Percentiles rank a stretch among this genome's conserved stretches.
Evolutionary conservation across 2,329 filamentous ascomycete genomes (phyloP).

Genomic region (Escovopsis sp.): DNA sequence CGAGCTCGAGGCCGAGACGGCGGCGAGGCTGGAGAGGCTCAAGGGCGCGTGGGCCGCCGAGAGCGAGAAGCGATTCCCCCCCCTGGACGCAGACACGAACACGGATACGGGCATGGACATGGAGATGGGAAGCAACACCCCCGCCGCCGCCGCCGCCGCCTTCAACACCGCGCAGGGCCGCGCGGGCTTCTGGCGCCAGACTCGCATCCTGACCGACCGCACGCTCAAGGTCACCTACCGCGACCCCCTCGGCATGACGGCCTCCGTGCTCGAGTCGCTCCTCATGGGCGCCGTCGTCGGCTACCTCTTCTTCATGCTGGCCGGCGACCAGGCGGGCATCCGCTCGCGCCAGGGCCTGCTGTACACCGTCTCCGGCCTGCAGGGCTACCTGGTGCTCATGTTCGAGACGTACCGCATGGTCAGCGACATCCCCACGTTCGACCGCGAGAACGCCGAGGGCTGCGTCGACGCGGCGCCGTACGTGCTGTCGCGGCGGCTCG

Average conservation of each 20-base stretch:
- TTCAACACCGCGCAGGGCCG: too few species aligned
- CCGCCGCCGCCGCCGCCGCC: too few species aligned
- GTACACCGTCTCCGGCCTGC: constrained; percentile 56
- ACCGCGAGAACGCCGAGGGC: constrained; percentile 59
- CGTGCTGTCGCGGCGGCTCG: constrained; percentile 53
- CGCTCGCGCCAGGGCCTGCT: constrained; percentile 58
- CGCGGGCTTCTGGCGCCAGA: constrained; percentile 46
- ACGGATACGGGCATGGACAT: not conserved
- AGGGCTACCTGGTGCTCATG: constrained; percentile 62
- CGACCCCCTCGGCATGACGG: constrained; percentile 63
- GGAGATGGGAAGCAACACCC: constrained; percentile 7
- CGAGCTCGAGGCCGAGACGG: constrained; percentile 47
- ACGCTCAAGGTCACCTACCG: constrained; percentile 58
- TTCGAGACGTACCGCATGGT: constrained; percentile 66
- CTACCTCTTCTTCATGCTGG: constrained; percentile 56
- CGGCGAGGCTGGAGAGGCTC: constrained; percentile 44
- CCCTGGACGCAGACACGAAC: constrained; percentile 7
- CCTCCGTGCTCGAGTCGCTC: constrained; percentile 54
- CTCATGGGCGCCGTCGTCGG: constrained; percentile 58
- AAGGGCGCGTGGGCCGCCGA: constrained; percentile 43
- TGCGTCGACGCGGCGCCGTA: constrained; percentile 57
- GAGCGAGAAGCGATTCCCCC: constrained; percentile 14
- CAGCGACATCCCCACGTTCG: constrained; percentile 60
- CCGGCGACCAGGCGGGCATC: constrained; percentile 54
- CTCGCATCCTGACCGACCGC: constrained; percentile 50